Evolutionary conservation across 371 early-diverging fungal genomes (phyloP).

Genomic region (Parasitella parasitica): DNA sequence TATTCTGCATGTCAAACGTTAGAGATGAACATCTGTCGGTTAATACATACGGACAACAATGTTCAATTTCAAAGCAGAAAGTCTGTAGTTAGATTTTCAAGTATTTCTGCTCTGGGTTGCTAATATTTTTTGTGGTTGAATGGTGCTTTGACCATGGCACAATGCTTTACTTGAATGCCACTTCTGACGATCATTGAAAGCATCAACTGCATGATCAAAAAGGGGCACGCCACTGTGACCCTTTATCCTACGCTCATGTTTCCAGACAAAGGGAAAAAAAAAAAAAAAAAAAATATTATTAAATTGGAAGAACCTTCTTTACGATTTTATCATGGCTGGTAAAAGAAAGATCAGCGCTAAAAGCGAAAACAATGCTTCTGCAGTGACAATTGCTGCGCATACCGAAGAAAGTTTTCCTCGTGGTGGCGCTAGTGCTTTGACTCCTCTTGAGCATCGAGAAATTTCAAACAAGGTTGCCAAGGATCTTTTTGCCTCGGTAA

Average conservation of each 20-base stretch:
- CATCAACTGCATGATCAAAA: not conserved
- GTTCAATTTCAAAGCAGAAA: too few species aligned
- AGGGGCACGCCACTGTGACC: conserved; percentile 9
- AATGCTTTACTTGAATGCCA: too few species aligned
- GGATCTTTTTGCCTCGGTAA: conserved; percentile 53
- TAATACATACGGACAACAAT: too few species aligned
- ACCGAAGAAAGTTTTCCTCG: conserved; percentile 70
- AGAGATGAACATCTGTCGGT: too few species aligned
- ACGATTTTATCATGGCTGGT: conserved; percentile 6
- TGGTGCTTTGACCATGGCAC: too few species aligned
- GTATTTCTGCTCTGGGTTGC: too few species aligned
- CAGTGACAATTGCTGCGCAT: conserved; percentile 20
- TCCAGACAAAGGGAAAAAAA: not conserved
- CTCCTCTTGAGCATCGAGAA: conserved; percentile 83
- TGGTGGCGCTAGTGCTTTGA: conserved; percentile 78
- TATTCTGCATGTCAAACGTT: too few species aligned
- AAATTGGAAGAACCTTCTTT: not conserved
- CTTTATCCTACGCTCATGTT: not conserved
- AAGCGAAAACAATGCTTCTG: conserved; percentile 17
- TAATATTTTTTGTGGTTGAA: too few species aligned
- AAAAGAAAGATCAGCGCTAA: conserved; percentile 17
- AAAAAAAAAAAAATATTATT: not conserved
- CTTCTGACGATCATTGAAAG: too few species aligned
- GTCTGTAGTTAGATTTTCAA: too few species aligned
- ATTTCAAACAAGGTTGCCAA: conserved; percentile 70